Base-by-base conservation (phyloP, 75 land plant genomes). In the Picea glauca region DNA sequence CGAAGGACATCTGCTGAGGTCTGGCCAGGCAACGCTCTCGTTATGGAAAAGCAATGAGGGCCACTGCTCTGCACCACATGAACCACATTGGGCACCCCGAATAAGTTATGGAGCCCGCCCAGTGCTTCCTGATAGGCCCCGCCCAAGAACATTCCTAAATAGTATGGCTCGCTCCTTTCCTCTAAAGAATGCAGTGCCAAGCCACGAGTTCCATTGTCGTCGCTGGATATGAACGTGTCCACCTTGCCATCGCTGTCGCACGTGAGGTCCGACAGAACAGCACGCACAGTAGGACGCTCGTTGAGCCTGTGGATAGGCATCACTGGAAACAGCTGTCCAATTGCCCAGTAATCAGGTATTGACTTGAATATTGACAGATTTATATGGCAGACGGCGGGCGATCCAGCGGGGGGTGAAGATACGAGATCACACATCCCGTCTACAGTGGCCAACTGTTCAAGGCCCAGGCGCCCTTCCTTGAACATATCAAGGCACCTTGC, bases 231-330 rank as follows among this genome's bases (percentile, higher is more conserved):
- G 78, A 94, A 96, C 9, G 85, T 81, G 50, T 87, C 83, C 15
- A 96, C 80, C 83, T 93, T 96, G 38, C 99, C 99, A 75, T 96
- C 99, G 79, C 99, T 96, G 84, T 96, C 99, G 75, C 99, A 96
- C 0, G 99, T 93, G 14, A 96, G 85, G 78, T 96, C 99, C 1
- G 97, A 92, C 3, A 96, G 83, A 54, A 89, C 72, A 31, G 91
- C 97, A 23, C 80, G 78, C 46, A 83, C 85, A 0, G 76, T 78
- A 4, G 99, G 98, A 82, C 78, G 79, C 80, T 96, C 86, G 46
- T 85, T 85, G 13, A 92, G 88, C 6, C 91, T 86, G 63, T 96
- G 99, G 65, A 96, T 88, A 0, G 99, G 99, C 63, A 96, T 78
- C 7, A 96, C 87, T 0, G 99, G 99, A 73, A 96, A 96, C 21